phyloP scores from a whole-genome alignment of 1,139 yeast genomes.

The Blastobotrys elegans region DNA sequence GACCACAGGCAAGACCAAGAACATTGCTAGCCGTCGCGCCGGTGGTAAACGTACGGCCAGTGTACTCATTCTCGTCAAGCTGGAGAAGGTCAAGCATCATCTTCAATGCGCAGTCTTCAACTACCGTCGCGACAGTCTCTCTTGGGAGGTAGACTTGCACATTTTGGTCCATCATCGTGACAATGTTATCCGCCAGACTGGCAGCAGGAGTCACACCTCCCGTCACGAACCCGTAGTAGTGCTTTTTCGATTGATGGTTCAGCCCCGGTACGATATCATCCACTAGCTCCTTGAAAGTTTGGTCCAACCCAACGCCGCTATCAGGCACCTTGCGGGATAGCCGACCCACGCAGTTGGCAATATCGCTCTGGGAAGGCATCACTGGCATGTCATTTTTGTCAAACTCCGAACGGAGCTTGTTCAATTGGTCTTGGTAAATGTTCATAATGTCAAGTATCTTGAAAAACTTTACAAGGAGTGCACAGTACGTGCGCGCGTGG shows the following conservation, averaged over 20 bases:
- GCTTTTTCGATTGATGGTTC: constrained; percentile 21
- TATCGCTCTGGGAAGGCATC: background rate
- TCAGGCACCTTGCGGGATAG: constrained; percentile 2
- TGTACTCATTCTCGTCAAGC: constrained; percentile 19
- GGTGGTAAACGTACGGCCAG: constrained; percentile 26
- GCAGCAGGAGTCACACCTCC: constrained; percentile 32
- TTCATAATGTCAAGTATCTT: too few species aligned
- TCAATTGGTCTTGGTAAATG: too few species aligned
- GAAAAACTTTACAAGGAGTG: too few species aligned
- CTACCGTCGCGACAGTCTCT: constrained; percentile 23
- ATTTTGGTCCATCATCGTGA: constrained; percentile 25
- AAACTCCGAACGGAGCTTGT: background rate
- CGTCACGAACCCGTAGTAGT: constrained; percentile 29
- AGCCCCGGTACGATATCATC: constrained; percentile 22
- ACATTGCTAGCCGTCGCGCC: constrained; percentile 31
- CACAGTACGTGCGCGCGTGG: too few species aligned
- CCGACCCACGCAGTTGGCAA: constrained; percentile 1
- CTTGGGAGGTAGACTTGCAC: constrained; percentile 21
- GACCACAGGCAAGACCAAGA: constrained; percentile 24
- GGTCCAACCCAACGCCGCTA: constrained; percentile 21
- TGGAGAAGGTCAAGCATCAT: constrained; percentile 23
- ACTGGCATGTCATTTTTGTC: background rate
- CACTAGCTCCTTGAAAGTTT: constrained; percentile 16
- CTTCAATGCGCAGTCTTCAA: constrained; percentile 23
- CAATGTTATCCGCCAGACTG: constrained; percentile 25